Conservation (phyloP, 805 yeast species). For the Metschnikowia sp. region DNA sequence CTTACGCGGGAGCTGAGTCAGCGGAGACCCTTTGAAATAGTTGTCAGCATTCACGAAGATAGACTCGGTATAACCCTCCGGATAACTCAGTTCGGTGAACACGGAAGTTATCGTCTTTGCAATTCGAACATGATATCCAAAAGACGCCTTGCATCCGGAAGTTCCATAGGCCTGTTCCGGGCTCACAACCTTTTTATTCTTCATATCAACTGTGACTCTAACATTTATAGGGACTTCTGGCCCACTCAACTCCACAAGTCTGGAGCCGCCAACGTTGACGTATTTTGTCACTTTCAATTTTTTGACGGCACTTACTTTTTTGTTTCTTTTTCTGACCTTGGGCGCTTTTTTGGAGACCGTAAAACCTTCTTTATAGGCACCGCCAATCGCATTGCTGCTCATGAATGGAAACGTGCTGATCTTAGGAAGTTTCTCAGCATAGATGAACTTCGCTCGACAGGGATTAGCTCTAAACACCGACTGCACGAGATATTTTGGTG, state of each 20-base stretch:
- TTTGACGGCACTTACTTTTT: constrained; percentile 34
- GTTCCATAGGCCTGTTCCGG: constrained; percentile 68
- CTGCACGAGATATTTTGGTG: constrained; percentile 77
- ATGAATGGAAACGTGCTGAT: constrained; percentile 74
- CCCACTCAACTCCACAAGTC: constrained; percentile 53
- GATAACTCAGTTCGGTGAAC: constrained; percentile 65
- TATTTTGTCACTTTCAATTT: constrained; percentile 60
- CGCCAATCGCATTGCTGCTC: constrained; percentile 40
- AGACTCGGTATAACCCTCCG: constrained; percentile 66
- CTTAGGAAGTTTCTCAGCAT: constrained; percentile 69
- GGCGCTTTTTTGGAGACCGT: constrained; percentile 44
- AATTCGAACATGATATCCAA: constrained; percentile 73
- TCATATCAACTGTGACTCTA: constrained; percentile 74
- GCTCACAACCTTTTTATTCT: constrained; percentile 60
- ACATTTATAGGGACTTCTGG: constrained; percentile 69
- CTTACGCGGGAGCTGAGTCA: constrained; percentile 22
- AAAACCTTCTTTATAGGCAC: constrained; percentile 60
- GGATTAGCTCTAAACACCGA: constrained; percentile 51
- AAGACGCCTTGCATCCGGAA: constrained; percentile 56
- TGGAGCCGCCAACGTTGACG: constrained; percentile 69
- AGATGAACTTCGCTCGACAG: constrained; percentile 46
- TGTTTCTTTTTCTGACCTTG: constrained; percentile 38
- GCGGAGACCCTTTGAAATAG: constrained; percentile 39
- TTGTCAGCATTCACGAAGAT: constrained; percentile 67
- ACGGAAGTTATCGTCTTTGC: constrained; percentile 58